Percentiles rank a stretch among this genome's conserved stretches.
Evolutionary conservation across 2,329 filamentous ascomycete species (phyloP).

Genomic region (Trichoderma oligosporum): DNA sequence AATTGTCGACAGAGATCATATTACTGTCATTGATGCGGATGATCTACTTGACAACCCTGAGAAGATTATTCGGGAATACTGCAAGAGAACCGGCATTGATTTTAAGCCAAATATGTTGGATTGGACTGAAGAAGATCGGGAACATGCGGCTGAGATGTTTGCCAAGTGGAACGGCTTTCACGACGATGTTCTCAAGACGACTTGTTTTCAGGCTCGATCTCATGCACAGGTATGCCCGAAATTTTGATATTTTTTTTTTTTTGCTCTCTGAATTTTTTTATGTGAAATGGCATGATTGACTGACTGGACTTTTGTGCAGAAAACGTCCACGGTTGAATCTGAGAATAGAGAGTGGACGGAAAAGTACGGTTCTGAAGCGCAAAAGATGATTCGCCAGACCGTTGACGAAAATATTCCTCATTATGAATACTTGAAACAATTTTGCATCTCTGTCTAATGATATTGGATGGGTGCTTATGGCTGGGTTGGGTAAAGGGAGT

Average conservation of each 20-base stretch:
- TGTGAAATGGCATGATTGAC: neutral
- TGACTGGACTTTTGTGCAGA: slow-evolving; percentile 38
- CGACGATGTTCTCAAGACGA: slow-evolving; percentile 86
- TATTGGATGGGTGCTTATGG: neutral
- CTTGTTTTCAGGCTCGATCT: slow-evolving; percentile 65
- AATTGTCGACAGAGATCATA: slow-evolving; percentile 66
- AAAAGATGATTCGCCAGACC: slow-evolving; percentile 64
- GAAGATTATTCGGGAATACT: slow-evolving; percentile 72
- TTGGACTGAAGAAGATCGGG: slow-evolving; percentile 75
- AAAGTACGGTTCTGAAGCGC: slow-evolving; percentile 70
- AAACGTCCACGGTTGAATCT: slow-evolving; percentile 59
- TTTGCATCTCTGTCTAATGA: slow-evolving; percentile 58
- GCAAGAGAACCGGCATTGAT: slow-evolving; percentile 72
- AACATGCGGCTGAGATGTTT: slow-evolving; percentile 71
- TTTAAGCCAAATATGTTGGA: slow-evolving; percentile 75
- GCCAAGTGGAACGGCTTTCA: slow-evolving; percentile 98
- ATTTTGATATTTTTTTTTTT: neutral
- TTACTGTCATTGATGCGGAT: slow-evolving; percentile 90
- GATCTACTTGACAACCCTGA: slow-evolving; percentile 85
- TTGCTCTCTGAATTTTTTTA: neutral
- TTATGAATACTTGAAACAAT: slow-evolving; percentile 80
- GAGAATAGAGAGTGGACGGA: slow-evolving; percentile 68
- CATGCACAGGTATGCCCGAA: slow-evolving; percentile 53
- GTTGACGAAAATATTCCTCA: slow-evolving; percentile 69
- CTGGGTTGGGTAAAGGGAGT: neutral